phyloP scores from a whole-genome alignment of 306 rosid species.

The Cucurbita moschata region DNA sequence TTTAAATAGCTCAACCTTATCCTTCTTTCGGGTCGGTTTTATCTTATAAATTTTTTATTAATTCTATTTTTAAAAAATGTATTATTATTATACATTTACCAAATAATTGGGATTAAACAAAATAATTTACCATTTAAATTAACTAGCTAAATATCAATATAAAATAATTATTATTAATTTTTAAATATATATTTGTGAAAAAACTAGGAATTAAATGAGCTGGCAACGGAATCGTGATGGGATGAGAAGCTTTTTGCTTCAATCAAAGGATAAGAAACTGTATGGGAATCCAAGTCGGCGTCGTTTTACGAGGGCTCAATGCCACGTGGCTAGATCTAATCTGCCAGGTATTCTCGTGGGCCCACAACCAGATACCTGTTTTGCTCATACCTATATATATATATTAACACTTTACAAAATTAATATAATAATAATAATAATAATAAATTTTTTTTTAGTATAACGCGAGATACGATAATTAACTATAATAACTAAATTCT shows the following conservation, averaged over 20 bases:
- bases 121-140: too few species aligned
- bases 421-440: background rate
- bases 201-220: background rate
- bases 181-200: too few species aligned
- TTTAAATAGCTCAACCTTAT: too few species aligned
- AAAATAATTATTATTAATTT: too few species aligned
- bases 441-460: background rate
- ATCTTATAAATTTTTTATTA: too few species aligned
- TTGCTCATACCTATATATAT: background rate
- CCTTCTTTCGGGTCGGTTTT: too few species aligned
- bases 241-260: background rate
- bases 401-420: background rate
- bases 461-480: too few species aligned
- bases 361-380: background rate
- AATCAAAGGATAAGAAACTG: conserved; percentile 1
- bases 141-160: too few species aligned
- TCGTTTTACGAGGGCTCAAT: background rate
- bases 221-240: conserved; percentile 18
- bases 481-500: too few species aligned
- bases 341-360: background rate
- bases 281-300: background rate
- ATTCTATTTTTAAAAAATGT: too few species aligned
- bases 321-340: background rate
- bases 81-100: too few species aligned
- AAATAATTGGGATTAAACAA: too few species aligned